Evolutionary conservation across 345 rosid genomes (phyloP), one percentile per base, ranked within the genome.

Genomic region (Erodium maritimum): DNA sequence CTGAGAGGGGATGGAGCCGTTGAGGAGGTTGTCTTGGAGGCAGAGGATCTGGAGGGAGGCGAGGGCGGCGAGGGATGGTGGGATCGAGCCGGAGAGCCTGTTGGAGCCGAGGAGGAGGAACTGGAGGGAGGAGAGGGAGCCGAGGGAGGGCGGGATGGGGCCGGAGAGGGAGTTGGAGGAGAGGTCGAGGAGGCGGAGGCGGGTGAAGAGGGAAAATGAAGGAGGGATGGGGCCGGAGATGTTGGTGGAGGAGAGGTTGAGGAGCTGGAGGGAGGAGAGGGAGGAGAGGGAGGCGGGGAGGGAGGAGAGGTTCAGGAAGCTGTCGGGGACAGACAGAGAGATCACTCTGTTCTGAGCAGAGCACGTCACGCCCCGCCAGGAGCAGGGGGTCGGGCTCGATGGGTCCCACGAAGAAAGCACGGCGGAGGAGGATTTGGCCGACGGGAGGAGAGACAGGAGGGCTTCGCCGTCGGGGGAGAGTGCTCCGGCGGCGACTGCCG

Each of bases 81-180:
- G 89, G 23, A 91, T 84, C 45, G 61, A 58, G 18, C 91, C 96
- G 56, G 80, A 70, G 60, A 91, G 76, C 68, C 73, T 81, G 68
- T 91, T 91, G 64, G 96, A 82, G 68, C 80, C 79, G 73, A 88
- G 71, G 71, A 80, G 84, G 68, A 91, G 93, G 69, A 86, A 88
- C 71, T 91, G 93, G 34, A 91, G 93, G 23, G 82, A 76, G 22
- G 87, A 72, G 56, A 86, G 91, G 2, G 63, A 82, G 58, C 96
- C 93, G 5, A 91, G 81, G 73, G 84, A 82, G 54, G 60, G 68
- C 13, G 98, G 95, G 45, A 91, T 80, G 62, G 82, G 20, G 19
- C 96, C 96, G 0, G 78, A 64, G 61, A 91, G 87, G 58, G 95
- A 71, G 95, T 91, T 91, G 5, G 87, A 88, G 63, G 98, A 91